phyloP scores from a whole-genome alignment of 305 asterid species.

The Euphrasia arctica region DNA sequence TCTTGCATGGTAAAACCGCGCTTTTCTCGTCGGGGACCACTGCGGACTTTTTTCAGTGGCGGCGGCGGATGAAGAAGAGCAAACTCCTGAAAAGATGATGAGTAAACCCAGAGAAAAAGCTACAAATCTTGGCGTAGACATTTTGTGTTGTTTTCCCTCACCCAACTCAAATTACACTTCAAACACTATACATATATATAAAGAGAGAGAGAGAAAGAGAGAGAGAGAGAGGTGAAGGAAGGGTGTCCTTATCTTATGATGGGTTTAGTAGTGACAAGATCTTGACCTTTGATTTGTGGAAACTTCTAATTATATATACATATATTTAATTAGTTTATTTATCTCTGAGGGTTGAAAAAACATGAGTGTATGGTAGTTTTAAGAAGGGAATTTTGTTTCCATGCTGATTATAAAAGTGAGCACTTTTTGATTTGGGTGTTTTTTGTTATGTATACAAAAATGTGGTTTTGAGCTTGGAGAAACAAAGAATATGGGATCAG shows the following conservation, averaged over 20 bases:
- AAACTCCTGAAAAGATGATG: conserved; percentile 33
- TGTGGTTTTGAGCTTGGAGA: conserved; percentile 1
- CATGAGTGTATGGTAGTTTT: conserved; percentile 20
- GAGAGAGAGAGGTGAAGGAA: background rate
- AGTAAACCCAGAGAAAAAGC: conserved; percentile 34
- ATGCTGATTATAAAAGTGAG: conserved; percentile 26
- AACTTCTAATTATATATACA: conserved; percentile 38
- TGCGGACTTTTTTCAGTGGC: conserved; percentile 6
- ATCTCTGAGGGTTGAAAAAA: conserved; percentile 34
- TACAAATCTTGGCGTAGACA: conserved; percentile 26
- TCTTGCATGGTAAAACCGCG: conserved; percentile 17
- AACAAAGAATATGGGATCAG: conserved; percentile 17
- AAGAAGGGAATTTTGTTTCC: conserved; percentile 22
- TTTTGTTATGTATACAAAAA: conserved; percentile 21
- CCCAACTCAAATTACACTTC: background rate
- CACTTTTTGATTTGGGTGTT: background rate
- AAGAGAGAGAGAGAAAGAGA: background rate
- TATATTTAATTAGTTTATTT: conserved; percentile 16
- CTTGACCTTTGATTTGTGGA: conserved; percentile 73
- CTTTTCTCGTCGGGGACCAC: conserved; percentile 39
- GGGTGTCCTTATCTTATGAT: conserved; percentile 40
- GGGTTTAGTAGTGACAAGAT: conserved; percentile 48
- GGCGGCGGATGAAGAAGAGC: conserved; percentile 25
- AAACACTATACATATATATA: background rate
- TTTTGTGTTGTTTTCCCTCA: conserved; percentile 14